Evolutionary conservation across 305 asterid species (phyloP).

Genomic region (Rubia occidens): DNA sequence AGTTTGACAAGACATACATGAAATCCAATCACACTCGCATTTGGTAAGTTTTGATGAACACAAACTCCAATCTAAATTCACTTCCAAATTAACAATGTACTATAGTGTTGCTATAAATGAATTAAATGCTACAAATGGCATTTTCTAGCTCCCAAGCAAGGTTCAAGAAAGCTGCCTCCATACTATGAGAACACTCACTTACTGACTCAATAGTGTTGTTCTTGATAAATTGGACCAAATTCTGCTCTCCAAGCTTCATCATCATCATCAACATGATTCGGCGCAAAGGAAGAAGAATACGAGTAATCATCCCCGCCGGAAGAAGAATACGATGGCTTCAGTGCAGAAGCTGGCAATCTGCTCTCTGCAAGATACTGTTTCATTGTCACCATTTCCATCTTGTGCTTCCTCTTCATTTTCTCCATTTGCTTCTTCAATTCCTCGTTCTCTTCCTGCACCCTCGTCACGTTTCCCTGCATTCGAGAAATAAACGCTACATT

Average conservation of each 20-base stretch:
- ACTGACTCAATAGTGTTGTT: conserved; percentile 37
- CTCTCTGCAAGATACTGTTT: conserved; percentile 86
- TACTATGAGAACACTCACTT: not conserved
- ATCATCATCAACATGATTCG: conserved; percentile 30
- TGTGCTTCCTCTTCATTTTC: conserved; percentile 79
- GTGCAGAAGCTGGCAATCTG: conserved; percentile 82
- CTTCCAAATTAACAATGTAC: not conserved
- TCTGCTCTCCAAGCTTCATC: conserved; percentile 98
- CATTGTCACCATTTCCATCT: conserved; percentile 94
- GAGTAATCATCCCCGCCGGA: conserved; percentile 14
- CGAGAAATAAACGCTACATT: not conserved
- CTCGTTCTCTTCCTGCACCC: conserved; percentile 64
- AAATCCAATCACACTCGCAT: not conserved
- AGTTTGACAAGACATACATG: too few relatives aligned
- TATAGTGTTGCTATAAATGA: not conserved
- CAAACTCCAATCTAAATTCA: not conserved
- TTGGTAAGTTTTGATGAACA: not conserved
- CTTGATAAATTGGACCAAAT: conserved; percentile 92
- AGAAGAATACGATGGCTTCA: conserved; percentile 30
- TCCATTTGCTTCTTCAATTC: conserved; percentile 62
- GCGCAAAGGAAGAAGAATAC: conserved; percentile 19
- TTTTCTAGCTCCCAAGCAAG: conserved; percentile 36
- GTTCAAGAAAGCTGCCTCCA: conserved; percentile 13
- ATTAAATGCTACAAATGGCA: not conserved
- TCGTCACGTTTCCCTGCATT: conserved; percentile 51